Evolutionary conservation across 176 grass and related monocot species (phyloP).

Genomic region (Avena eriantha): DNA sequence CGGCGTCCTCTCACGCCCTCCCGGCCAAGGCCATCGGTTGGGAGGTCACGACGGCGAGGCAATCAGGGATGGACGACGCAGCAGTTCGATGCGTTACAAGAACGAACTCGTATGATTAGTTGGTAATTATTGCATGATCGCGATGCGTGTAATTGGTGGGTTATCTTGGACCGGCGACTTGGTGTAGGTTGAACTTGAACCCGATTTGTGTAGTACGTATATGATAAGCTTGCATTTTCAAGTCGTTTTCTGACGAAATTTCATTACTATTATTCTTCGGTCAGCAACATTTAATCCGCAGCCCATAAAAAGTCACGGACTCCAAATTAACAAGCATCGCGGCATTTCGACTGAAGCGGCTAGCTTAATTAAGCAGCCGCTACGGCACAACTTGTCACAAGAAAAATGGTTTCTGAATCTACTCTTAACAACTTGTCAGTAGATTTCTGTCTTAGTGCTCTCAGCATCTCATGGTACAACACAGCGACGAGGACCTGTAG

Average conservation of each 20-base stretch:
- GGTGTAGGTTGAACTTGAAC: background rate
- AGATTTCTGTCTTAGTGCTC: too few species aligned
- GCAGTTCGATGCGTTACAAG: constrained; percentile 35
- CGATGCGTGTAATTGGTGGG: background rate
- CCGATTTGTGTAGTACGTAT: too few species aligned
- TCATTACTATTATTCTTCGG: background rate
- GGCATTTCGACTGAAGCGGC: too few species aligned
- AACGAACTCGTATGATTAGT: background rate
- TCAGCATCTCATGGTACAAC: background rate
- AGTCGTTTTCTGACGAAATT: background rate
- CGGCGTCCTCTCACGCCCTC: background rate
- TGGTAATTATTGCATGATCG: background rate
- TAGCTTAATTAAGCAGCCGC: too few species aligned
- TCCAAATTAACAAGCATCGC: too few species aligned
- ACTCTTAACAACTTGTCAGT: too few species aligned
- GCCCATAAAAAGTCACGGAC: too few species aligned
- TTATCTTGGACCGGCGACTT: background rate
- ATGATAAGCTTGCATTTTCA: too few species aligned
- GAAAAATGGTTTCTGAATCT: too few species aligned
- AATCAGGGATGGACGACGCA: constrained; percentile 28
- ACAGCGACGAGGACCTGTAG: background rate
- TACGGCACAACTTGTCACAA: too few species aligned
- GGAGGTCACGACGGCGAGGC: constrained; percentile 34
- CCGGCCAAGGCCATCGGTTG: background rate
- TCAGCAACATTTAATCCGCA: too few species aligned